Conservation (phyloP, 305 asterid genomes). For the Solanum chacoense region DNA sequence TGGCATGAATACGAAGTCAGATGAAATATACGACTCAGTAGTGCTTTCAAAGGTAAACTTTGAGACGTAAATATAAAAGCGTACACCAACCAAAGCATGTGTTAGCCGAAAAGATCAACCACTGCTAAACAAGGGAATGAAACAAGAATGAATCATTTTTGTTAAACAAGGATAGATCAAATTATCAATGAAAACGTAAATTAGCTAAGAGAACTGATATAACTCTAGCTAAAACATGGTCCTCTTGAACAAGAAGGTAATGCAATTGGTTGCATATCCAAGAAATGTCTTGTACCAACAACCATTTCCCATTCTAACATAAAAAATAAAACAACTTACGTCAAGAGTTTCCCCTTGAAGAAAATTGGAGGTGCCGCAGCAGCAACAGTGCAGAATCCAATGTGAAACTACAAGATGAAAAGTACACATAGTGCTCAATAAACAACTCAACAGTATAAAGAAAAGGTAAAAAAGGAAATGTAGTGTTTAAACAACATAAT, state of each 20-base stretch:
- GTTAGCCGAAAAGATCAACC: background rate
- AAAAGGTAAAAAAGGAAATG: too few relatives aligned
- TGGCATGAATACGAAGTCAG: background rate
- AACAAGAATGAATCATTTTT: background rate
- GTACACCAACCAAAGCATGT: background rate
- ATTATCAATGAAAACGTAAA: background rate
- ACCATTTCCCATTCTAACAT: background rate
- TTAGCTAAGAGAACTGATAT: background rate
- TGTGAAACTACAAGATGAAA: background rate
- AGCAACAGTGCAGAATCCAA: background rate
- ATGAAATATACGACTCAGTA: background rate
- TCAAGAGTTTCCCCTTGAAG: background rate
- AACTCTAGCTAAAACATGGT: background rate
- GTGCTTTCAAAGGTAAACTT: background rate
- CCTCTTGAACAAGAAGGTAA: background rate
- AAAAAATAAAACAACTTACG: background rate
- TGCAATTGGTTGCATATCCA: background rate
- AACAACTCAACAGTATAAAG: background rate
- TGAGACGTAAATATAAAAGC: background rate
- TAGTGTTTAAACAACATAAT: background rate
- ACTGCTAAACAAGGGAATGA: background rate
- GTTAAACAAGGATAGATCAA: background rate
- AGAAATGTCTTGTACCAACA: background rate
- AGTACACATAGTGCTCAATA: background rate
- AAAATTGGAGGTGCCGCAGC: background rate